Evolutionary conservation across 2,329 filamentous ascomycete species (phyloP), one percentile per base, ranked within the genome.

Genomic region (Talaromyces sp.): DNA sequence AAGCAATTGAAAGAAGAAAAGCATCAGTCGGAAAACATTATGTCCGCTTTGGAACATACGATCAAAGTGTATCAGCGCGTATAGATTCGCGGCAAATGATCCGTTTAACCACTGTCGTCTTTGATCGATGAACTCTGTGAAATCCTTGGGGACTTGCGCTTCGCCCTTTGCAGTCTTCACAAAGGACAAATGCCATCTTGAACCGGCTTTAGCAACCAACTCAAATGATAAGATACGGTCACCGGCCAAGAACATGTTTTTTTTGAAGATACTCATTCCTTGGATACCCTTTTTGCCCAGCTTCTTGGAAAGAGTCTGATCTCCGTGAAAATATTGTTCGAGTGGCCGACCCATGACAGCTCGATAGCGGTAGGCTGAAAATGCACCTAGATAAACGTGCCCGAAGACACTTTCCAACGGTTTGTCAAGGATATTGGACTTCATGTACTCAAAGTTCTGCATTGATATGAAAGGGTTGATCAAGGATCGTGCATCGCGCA

Each of bases 231-330:
- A 24, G 17, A 55, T 55, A 2, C 53, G 53, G 39, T 55, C 53
- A 36, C 49, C 53, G n/a, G 53, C 53, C 3, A 55, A 24, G 42
- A 55, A 55, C 53, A 55, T 55, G n/a, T 55, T 55, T 20, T 55
- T 55, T 27, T 55, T 55, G 30, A 55, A 55, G 19, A 55, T 55
- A 29, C 51, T 55, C 53, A 55, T 55, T n/a, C 53, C 53, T 22
- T 55, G 49, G 8, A 55, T 52, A 30, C 53, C 53, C 37, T 55
- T 55, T 33, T 55, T 55, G 14, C 53, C 53, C 19, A 55, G 49
- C 42, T 46, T 52, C 37, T 55, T 47, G 1, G 53, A 39, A 8
- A 55, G 53, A 13, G 46, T 52, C 41, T 46, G 35, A 44, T 55
- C 53, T 13, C 53, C 53, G 19, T 55, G 46, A 30, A 55, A 52